Conservation (phyloP, 1,284 basidiomycete genomes). For the Cryptococcus sp. region DNA sequence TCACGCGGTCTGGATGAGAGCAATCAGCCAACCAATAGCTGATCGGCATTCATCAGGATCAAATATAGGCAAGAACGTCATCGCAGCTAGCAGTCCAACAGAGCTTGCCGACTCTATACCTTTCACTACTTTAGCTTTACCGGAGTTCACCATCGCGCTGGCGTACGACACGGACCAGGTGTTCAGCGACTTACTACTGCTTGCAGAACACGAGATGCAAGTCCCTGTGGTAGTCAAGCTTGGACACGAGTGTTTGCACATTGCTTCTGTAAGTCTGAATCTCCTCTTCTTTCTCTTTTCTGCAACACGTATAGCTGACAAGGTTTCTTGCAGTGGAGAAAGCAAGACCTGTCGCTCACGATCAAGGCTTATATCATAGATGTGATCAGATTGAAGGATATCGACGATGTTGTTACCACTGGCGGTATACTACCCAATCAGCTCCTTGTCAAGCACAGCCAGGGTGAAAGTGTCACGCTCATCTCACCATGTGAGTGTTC, state of each 20-base stretch:
- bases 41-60: constrained; percentile 54
- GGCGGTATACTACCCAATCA: constrained; percentile 73
- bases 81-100: constrained; percentile 55
- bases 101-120: constrained; percentile 77
- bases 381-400: constrained; percentile 56
- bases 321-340: constrained; percentile 32
- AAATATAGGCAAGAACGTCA: constrained; percentile 60
- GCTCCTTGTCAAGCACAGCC: constrained; percentile 69
- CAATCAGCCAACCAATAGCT: neutral
- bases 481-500: constrained; percentile 36
- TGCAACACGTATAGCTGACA: neutral
- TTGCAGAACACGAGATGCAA: constrained; percentile 48
- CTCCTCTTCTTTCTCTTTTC: neutral
- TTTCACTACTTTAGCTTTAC: constrained; percentile 54
- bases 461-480: constrained; percentile 42
- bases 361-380: constrained; percentile 50
- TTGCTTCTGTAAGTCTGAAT: constrained; percentile 38
- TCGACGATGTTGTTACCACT: constrained; percentile 81
- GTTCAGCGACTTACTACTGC: constrained; percentile 41
- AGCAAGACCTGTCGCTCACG: constrained; percentile 37
- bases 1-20: no score
- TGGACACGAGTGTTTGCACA: constrained; percentile 44
- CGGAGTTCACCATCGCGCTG: constrained; percentile 44
- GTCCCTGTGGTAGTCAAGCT: constrained; percentile 48
- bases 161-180: constrained; percentile 48